Conservation (phyloP, 2,329 filamentous ascomycete genomes). For the Apiospora hydei region DNA sequence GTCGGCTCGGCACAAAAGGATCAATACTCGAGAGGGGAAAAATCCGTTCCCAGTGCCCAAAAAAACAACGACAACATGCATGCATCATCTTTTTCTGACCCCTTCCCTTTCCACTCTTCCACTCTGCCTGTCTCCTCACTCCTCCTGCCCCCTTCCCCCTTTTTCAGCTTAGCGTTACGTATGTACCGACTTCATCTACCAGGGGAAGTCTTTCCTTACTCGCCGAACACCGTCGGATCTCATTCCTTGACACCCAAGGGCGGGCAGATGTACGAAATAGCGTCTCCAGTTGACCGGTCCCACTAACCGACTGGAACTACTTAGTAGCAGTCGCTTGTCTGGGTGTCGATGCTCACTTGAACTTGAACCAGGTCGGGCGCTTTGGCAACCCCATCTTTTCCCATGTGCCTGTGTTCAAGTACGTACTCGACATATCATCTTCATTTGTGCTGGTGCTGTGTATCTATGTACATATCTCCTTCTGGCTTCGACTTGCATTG, state of each 20-base stretch:
- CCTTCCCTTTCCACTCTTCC: neutral
- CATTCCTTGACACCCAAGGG: conserved; percentile 12
- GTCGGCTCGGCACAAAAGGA: conserved; percentile 14
- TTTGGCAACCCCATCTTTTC: neutral
- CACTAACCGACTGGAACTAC: conserved; percentile 13
- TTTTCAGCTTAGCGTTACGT: neutral
- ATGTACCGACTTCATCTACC: neutral
- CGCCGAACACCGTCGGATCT: conserved; percentile 19
- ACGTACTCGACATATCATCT: neutral
- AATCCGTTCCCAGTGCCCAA: neutral
- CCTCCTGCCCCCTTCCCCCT: neutral
- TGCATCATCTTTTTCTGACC: neutral
- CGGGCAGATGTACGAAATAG: conserved; percentile 19
- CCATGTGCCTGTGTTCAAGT: neutral
- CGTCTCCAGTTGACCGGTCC: conserved; percentile 16
- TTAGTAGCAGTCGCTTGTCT: neutral
- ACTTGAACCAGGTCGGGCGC: conserved; percentile 10
- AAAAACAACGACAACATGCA: neutral
- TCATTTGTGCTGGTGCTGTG: too few species aligned
- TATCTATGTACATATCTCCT: neutral
- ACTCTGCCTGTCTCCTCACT: too few species aligned
- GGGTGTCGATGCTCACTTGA: neutral
- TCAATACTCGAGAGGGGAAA: neutral
- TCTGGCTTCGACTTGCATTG: neutral
- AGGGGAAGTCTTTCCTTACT: neutral